Evolutionary conservation across 768 basidiomycete species (phyloP), one percentile per base, ranked within the genome.

Genomic region (Gloeophyllum trabeum): DNA sequence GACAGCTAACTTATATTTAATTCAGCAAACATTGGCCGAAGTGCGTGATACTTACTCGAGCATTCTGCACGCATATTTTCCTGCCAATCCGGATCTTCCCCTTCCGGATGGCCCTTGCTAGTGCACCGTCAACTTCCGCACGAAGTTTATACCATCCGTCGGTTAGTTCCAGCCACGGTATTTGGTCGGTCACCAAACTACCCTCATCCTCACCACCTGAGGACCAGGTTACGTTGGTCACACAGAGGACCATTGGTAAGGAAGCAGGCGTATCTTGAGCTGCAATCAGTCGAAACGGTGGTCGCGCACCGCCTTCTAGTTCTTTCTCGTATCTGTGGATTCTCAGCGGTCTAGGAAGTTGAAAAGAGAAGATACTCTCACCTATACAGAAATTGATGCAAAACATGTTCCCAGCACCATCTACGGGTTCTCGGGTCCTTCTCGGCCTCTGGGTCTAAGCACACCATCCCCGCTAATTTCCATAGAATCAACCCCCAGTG

Each of bases 101-200:
- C 20, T 70, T 71, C 36, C 67, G 65, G 6, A 85, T 61, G 2
- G 88, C 93, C 35, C 82, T 71, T 2, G 69, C 69, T 18, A 99
- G 65, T 3, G 84, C 73, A 16, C 63, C 61, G 58, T 98, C 96
- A 10, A 88, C 67, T 36, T 70, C 69, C 0, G 90, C 86, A 12
- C 79, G 75, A 5, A 98, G 66, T 22, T 80, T 66, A 53, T 99
- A 99, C 96, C 96, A 99, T 12, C 96, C 96, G 55, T 99, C 96
- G 1, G 91, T 92, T n/a, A 98, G 63, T 59, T 97, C 96, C 4
- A 99, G 60, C 48, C 79, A 74, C 0, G 81, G 73, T 50, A 67
- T 59, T 2, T 64, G 54, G 19, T 63, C 63, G 21, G 60, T 51
- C 4, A 62, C 51, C 16, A 58, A 40, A 3, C 64, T 63, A 23